These are phyloP conservation scores for Colletotrichum tropicale DNA, from an alignment of 2,329 filamentous ascomycete genomes.

Conservation along the genomic window DNA sequence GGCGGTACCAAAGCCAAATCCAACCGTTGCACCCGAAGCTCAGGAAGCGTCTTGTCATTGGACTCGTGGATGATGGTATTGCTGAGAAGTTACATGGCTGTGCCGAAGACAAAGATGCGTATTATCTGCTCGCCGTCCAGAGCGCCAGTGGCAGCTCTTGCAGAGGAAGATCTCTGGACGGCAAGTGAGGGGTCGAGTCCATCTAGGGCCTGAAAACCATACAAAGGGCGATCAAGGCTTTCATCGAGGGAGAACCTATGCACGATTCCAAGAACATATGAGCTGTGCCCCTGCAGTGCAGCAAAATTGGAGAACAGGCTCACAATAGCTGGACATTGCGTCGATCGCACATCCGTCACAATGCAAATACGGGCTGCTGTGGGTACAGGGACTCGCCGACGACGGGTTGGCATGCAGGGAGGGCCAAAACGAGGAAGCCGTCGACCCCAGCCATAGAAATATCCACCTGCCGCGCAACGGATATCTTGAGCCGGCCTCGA, in stretches of 20 bases:
- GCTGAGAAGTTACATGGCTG: background rate
- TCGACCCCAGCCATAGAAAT: slow-evolving; percentile 34
- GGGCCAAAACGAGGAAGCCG: slow-evolving; percentile 28
- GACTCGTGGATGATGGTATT: background rate
- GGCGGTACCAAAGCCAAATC: slow-evolving; percentile 39
- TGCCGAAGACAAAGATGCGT: background rate
- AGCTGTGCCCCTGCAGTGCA: background rate
- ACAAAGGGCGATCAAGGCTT: slow-evolving; percentile 38
- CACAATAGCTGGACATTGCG: slow-evolving; percentile 38
- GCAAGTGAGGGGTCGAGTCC: slow-evolving; percentile 29
- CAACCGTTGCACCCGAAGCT: slow-evolving; percentile 36
- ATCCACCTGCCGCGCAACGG: slow-evolving; percentile 44
- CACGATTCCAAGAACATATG: slow-evolving; percentile 25
- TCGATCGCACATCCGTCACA: slow-evolving; percentile 32
- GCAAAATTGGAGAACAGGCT: slow-evolving; percentile 16
- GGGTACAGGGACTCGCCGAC: slow-evolving; percentile 19
- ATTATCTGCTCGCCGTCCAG: background rate
- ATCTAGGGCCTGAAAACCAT: slow-evolving; percentile 38
- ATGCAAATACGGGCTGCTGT: slow-evolving; percentile 39
- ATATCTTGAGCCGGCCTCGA: slow-evolving; percentile 46
- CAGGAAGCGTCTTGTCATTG: slow-evolving; percentile 24
- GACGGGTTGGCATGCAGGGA: slow-evolving; percentile 33
- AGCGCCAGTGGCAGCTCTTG: slow-evolving; percentile 31
- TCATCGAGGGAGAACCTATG: slow-evolving; percentile 37
- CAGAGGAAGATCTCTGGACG: slow-evolving; percentile 34